These are phyloP conservation scores for Schoenoplectus tabernaemontani DNA, from an alignment of 202 grass and related monocot species.

Conservation along the genomic window DNA sequence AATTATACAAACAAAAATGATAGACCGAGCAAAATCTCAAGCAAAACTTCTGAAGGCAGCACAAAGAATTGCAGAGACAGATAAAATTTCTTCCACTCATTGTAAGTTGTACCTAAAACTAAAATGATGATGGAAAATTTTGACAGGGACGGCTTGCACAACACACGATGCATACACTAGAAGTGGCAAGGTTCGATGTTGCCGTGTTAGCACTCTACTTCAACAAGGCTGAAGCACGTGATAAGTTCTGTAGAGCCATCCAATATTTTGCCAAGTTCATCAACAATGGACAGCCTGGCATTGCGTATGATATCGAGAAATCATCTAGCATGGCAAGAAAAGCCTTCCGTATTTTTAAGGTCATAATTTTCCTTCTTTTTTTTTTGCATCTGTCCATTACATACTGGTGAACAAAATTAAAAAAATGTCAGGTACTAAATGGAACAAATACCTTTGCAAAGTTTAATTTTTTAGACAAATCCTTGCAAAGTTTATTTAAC, in stretches of 20 bases:
- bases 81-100: neutral
- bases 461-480: too few relatives aligned
- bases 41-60: neutral
- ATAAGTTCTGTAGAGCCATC: slow-evolving; percentile 18
- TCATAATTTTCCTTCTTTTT: neutral
- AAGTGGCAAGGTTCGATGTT: slow-evolving; percentile 19
- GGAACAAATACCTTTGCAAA: neutral
- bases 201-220: slow-evolving; percentile 17
- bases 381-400: neutral
- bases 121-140: neutral
- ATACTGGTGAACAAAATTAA: neutral
- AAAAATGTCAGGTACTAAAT: neutral
- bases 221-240: slow-evolving; percentile 20
- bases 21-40: neutral
- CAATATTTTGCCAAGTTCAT: slow-evolving; percentile 16
- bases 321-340: slow-evolving; percentile 18
- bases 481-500: too few relatives aligned
- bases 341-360: slow-evolving; percentile 24
- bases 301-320: slow-evolving; percentile 2
- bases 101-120: neutral
- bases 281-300: slow-evolving; percentile 18
- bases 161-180: slow-evolving; percentile 13
- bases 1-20: neutral
- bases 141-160: slow-evolving; percentile 2
- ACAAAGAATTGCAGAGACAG: neutral